Conservation (phyloP, 129 eudicot species). For the Flaveria linearis region DNA sequence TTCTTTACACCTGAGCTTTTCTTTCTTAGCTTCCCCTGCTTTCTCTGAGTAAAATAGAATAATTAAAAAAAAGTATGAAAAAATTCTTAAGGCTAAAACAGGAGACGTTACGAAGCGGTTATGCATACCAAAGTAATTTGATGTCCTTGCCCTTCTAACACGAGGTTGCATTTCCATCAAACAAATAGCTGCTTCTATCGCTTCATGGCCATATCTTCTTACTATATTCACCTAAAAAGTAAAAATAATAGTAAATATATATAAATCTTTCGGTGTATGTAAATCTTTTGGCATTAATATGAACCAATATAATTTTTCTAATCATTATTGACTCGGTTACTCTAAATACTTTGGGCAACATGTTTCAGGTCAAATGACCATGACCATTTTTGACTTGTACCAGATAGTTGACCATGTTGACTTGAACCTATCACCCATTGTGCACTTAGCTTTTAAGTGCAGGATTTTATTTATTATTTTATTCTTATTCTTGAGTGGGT, state of each 20-base stretch:
- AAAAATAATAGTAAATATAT: background rate
- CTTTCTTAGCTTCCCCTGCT: conserved; percentile 41
- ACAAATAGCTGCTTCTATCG: conserved; percentile 62
- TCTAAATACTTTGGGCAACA: background rate
- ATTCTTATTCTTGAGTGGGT: no score
- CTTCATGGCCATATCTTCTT: conserved; percentile 60
- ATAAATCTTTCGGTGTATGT: background rate
- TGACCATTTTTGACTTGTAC: conserved; percentile 7
- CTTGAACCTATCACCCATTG: background rate
- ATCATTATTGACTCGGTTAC: background rate
- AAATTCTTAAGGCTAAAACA: conserved; percentile 12
- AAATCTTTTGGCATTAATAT: background rate
- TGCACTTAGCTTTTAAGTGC: background rate
- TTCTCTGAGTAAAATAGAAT: conserved; percentile 17
- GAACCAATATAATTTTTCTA: background rate
- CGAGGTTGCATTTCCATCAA: conserved; percentile 58
- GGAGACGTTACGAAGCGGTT: background rate
- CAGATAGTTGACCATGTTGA: background rate
- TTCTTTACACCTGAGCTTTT: conserved; percentile 37
- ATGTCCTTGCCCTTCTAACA: conserved; percentile 31
- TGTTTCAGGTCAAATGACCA: background rate
- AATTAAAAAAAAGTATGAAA: background rate
- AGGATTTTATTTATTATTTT: background rate
- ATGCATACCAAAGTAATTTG: conserved; percentile 42
- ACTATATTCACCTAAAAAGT: conserved; percentile 63